Evolutionary conservation across 2,329 filamentous ascomycete species (phyloP).

Genomic region (Diatrype stigma): DNA sequence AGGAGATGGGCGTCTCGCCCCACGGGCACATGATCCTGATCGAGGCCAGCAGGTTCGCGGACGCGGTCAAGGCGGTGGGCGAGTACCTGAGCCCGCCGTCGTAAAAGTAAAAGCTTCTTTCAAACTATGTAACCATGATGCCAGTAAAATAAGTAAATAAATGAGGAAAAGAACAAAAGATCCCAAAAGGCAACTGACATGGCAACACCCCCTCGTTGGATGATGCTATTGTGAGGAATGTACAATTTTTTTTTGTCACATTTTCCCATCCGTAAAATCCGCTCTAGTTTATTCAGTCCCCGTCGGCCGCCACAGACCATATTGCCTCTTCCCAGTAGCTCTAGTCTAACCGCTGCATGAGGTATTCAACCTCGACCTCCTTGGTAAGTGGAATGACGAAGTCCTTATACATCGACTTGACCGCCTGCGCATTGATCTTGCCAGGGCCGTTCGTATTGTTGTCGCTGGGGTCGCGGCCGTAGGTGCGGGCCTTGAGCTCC

Average conservation of each 20-base stretch:
- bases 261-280: neutral
- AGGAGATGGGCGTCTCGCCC: conserved; percentile 84
- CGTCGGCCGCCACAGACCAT: too few relatives aligned
- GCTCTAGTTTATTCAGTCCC: neutral
- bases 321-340: too few relatives aligned
- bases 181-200: neutral
- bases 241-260: neutral
- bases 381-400: conserved; percentile 98
- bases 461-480: conserved; percentile 81
- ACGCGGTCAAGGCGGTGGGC: conserved; percentile 69
- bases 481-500: conserved; percentile 84
- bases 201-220: neutral
- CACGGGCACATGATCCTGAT: conserved; percentile 83
- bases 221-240: neutral
- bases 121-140: too few relatives aligned
- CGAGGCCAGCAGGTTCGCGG: conserved; percentile 71
- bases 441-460: conserved; percentile 49
- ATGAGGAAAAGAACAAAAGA: conserved; percentile 14
- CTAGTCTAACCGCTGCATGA: conserved; percentile 80
- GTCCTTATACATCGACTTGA: conserved; percentile 85
- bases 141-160: conserved; percentile 14
- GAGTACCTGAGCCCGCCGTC: conserved; percentile 63
- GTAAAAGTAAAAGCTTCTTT: conserved; percentile 28
- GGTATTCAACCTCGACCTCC: conserved; percentile 93
- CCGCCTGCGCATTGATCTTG: conserved; percentile 91